Base-by-base conservation (phyloP, 371 early-diverging fungal species). In the Mucor piriformis region DNA sequence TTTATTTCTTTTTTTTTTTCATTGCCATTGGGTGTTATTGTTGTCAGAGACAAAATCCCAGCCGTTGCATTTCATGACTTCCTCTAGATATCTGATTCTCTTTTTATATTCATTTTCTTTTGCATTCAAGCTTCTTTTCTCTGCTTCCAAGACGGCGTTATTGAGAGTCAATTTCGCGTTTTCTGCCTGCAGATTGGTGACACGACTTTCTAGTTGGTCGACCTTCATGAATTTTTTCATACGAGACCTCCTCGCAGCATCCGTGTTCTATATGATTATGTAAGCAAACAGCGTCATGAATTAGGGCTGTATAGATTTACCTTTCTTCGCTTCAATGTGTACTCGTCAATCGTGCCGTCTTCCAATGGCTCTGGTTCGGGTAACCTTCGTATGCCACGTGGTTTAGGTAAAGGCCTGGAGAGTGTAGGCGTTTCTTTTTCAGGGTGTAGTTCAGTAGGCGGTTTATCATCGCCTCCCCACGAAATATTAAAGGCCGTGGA, bases 191-290 rank as follows among this genome's bases (percentile, higher is more conserved):
- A 96, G 82, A 54, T 84, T 82, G 18, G 77, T 73, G 27, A 92
- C 92, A 59, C 85, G 83, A 54, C 67, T 70, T 74, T 96, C 95
- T 8, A 96, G 83, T 32, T 84, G 77, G 67, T 93, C 92, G 53
- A 95, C 84, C 61, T 89, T 86, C 43, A 87, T 76, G 47, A 91
- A 76, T 82, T 94, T 96, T 72, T 92, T 90, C 64, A 89, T 76
- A 40, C 97, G 89, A 20, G 93, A 93, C 61, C 95, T 88, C 53
- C 96, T 89, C 16, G 97, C 97, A 3, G 97, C 96, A 62, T 92
- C 91, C 13, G 95, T 95, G 80, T 95, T 95, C 86, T 92, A 20
- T 20, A 23, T 2, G 20, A 44, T 4, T 8, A 44, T 8, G 18
- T 5, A 44, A 21, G 6, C 6, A 42, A 20, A 18, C 18, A 23